Base-by-base conservation (phyloP, 257 asterid species). In the Rehmannia glutinosa region DNA sequence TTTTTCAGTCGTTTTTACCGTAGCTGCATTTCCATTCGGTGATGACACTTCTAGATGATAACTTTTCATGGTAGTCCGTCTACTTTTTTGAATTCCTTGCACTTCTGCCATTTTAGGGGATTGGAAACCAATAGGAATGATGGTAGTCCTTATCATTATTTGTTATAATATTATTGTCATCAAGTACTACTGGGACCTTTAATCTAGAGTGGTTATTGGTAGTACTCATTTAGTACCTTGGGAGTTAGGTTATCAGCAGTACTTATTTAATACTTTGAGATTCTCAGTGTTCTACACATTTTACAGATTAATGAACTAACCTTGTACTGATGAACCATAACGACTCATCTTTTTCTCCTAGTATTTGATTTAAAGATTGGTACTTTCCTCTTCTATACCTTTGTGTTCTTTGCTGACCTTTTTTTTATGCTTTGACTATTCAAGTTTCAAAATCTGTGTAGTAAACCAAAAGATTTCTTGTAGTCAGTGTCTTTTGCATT, bases 351-450 rank as follows among this genome's bases (percentile, higher is more conserved):
- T n/a, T 16, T 46, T 51, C 71, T 41, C 57, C 66, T 45, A 43
- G 28, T 52, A 12, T 64, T 54, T 52, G 23, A 61, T 58, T 61
- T 52, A 63, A 38, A 19, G 38, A 69, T 25, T 55, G 16, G 12
- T 45, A 41, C 24, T 69, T 62, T 55, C 42, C 52, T 64, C 66
- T 42, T 62, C 47, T 21, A 32, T 36, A 15, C 15, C 24, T 42
- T 60, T 66, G 12, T 66, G 45, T 52, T 63, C 46, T 63, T 47
- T 33, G 52, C 55, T 71, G 43, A 53, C 56, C 69, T 13, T 43
- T 7, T 61, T 58, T 20, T 39, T 7, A 17, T 66, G 38, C 51
- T 32, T 19, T 28, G 36, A 30, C 42, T 58, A 20, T 52, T 59
- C n/a, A 8, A 60, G 35, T 15, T 43, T 62, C 9, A 8, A 43